Percentiles rank a stretch among this genome's conserved stretches.
These are phyloP conservation scores for Chrysoporthe cubensis DNA, from an alignment of 2,329 filamentous ascomycete genomes.

Conservation along the genomic window DNA sequence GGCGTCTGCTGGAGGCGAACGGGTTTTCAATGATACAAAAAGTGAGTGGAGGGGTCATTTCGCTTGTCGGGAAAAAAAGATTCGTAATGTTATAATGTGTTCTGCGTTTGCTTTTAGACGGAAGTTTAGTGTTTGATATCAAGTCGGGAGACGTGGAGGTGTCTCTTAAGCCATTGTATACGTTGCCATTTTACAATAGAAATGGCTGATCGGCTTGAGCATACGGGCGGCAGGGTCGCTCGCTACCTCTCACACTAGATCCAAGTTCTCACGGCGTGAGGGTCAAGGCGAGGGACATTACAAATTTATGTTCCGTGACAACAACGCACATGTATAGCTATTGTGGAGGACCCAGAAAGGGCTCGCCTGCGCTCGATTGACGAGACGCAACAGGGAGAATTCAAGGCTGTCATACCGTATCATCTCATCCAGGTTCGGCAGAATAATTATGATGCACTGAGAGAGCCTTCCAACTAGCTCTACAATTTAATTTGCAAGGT, in stretches of 20 bases:
- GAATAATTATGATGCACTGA: too few species aligned
- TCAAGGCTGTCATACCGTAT: background rate
- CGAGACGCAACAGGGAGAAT: background rate
- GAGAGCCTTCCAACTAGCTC: too few species aligned
- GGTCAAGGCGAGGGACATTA: background rate
- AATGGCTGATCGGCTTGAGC: background rate
- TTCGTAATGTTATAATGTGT: constrained; percentile 4
- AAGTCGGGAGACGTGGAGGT: background rate
- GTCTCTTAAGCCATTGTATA: background rate
- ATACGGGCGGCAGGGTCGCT: background rate
- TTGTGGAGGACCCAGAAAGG: background rate
- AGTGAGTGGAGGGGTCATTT: background rate
- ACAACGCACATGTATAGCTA: background rate
- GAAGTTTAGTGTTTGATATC: background rate
- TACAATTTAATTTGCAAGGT: too few species aligned
- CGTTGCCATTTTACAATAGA: background rate
- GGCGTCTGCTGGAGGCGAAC: constrained; percentile 11
- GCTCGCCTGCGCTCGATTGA: background rate
- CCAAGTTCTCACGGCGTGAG: background rate
- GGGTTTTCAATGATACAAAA: background rate
- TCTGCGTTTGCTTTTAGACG: background rate
- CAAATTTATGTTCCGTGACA: background rate
- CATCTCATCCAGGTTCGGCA: background rate
- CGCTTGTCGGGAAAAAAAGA: background rate
- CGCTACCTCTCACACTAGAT: background rate